phyloP scores from a whole-genome alignment of 176 grass and related monocot genomes.

The Saccharum spontaneum region DNA sequence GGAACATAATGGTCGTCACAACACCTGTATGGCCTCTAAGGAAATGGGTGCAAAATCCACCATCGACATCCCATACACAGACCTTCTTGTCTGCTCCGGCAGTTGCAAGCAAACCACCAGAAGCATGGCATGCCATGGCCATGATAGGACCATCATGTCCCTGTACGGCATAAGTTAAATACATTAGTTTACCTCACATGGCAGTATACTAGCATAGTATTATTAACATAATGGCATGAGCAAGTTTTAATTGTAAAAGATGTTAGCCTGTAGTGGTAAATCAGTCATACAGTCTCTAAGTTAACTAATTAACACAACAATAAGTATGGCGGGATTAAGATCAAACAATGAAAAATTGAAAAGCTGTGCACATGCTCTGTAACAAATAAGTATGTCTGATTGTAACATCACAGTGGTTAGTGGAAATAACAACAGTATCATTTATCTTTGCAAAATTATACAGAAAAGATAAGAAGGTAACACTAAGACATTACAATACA shows the following conservation, averaged over 20 bases:
- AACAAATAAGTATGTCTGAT: neutral
- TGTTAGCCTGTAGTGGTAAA: neutral
- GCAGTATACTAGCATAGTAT: neutral
- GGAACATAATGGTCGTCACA: slow-evolving; percentile 83
- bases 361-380: neutral
- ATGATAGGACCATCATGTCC: slow-evolving; percentile 93
- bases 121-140: slow-evolving; percentile 95
- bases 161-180: slow-evolving; percentile 46
- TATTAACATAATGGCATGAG: neutral
- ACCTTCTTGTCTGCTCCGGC: slow-evolving; percentile 92
- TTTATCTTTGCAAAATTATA: neutral
- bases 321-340: neutral
- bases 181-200: neutral
- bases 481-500: neutral
- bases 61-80: slow-evolving; percentile 90
- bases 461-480: neutral
- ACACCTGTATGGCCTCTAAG: slow-evolving; percentile 85
- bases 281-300: neutral
- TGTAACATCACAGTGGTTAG: neutral
- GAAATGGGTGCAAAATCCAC: slow-evolving; percentile 98
- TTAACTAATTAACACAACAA: neutral
- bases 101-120: slow-evolving; percentile 91
- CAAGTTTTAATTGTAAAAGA: slow-evolving; percentile 2
- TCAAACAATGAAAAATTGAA: neutral
- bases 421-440: neutral